Percentiles rank a stretch among this genome's conserved stretches.
phyloP scores from a whole-genome alignment of 2,329 filamentous ascomycete species.

The Epichloe uncinata region DNA sequence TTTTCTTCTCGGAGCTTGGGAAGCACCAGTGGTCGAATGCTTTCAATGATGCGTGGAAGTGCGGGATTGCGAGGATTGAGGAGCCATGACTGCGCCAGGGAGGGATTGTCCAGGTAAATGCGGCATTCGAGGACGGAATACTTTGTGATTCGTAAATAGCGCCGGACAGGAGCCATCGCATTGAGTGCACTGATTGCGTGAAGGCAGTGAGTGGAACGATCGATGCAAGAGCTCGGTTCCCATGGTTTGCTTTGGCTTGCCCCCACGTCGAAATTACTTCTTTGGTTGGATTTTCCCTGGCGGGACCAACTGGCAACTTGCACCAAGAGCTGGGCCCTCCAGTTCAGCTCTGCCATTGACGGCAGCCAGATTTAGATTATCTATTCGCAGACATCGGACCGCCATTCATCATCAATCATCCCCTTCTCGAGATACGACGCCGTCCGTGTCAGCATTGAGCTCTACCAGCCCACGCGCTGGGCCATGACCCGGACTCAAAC shows the following conservation, averaged over 20 bases:
- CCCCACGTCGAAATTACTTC: not conserved
- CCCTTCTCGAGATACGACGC: too few relatives aligned
- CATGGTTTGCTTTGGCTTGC: not conserved
- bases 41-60: constrained; percentile 70
- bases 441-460: not conserved
- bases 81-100: constrained; percentile 71
- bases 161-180: constrained; percentile 71
- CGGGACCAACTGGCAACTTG: too few relatives aligned
- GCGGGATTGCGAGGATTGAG: constrained; percentile 63
- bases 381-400: too few relatives aligned
- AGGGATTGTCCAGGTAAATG: constrained; percentile 88
- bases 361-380: too few relatives aligned
- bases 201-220: not conserved
- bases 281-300: not conserved
- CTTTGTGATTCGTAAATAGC: constrained; percentile 84
- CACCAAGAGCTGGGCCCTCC: too few relatives aligned
- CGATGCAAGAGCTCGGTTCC: not conserved
- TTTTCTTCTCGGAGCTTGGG: constrained; percentile 85
- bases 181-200: not conserved
- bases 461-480: constrained; percentile 1
- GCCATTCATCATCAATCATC: too few relatives aligned
- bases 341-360: too few relatives aligned
- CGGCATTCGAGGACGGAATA: constrained; percentile 93
- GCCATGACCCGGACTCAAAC: constrained; percentile 17
- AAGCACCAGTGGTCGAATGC: constrained; percentile 71